Percentiles rank a stretch among this genome's conserved stretches.
Evolutionary conservation across 2,329 filamentous ascomycete species (phyloP).

Genomic region (Fusarium pininemorale): DNA sequence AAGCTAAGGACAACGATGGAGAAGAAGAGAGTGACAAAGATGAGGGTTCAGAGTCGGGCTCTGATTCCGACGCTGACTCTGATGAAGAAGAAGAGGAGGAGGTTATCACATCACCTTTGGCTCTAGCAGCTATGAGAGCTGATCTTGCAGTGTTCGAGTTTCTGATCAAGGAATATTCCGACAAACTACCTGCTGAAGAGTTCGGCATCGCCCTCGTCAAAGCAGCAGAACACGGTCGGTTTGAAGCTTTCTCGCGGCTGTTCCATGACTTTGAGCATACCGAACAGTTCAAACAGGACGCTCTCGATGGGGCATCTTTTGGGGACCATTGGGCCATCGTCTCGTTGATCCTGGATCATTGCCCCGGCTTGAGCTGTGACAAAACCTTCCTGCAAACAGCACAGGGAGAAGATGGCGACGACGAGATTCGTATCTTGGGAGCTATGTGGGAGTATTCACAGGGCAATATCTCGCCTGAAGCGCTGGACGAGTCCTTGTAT

Average conservation of each 20-base stretch:
- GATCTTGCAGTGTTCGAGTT: slow-evolving; percentile 54
- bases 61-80: neutral
- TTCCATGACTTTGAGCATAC: slow-evolving; percentile 48
- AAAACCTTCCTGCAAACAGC: slow-evolving; percentile 47
- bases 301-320: slow-evolving; percentile 45
- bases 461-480: slow-evolving; percentile 45
- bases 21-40: neutral
- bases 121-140: slow-evolving; percentile 50
- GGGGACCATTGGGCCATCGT: slow-evolving; percentile 52
- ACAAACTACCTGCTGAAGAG: slow-evolving; percentile 50
- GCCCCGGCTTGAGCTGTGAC: slow-evolving; percentile 47
- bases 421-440: slow-evolving; percentile 49
- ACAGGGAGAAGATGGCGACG: slow-evolving; percentile 42
- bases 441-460: slow-evolving; percentile 51
- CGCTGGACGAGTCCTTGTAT: slow-evolving; percentile 49
- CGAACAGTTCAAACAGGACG: slow-evolving; percentile 45
- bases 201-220: slow-evolving; percentile 52
- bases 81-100: slow-evolving; percentile 12
- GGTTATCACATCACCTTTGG: slow-evolving; percentile 46
- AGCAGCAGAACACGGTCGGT: slow-evolving; percentile 50
- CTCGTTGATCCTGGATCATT: slow-evolving; percentile 47
- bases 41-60: neutral
- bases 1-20: neutral
- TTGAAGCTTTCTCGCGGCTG: slow-evolving; percentile 52
- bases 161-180: slow-evolving; percentile 51